Conservation (phyloP, 2,329 filamentous ascomycete genomes). For the Penicillium sp. region DNA sequence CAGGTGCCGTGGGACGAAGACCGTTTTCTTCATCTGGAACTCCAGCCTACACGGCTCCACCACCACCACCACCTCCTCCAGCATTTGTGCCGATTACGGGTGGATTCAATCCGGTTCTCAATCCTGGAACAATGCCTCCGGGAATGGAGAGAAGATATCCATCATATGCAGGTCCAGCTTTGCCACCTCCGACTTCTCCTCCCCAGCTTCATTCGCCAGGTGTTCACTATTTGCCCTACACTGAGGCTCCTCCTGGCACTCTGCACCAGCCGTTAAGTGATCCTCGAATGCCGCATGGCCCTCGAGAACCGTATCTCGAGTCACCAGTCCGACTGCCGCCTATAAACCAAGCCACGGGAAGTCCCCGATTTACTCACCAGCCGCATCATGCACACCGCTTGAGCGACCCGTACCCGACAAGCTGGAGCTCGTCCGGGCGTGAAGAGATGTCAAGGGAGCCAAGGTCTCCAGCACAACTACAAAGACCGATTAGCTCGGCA, state of each 20-base stretch:
- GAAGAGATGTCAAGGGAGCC: constrained; percentile 35
- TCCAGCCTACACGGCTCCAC: constrained; percentile 31
- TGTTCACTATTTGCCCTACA: constrained; percentile 37
- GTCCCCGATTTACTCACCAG: constrained; percentile 27
- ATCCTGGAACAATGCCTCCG: constrained; percentile 27
- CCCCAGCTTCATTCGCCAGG: constrained; percentile 40
- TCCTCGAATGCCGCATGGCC: constrained; percentile 31
- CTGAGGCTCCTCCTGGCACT: constrained; percentile 32
- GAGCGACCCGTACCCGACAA: constrained; percentile 42
- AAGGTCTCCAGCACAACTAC: constrained; percentile 20
- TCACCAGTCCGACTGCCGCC: constrained; percentile 46
- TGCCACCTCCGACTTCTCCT: constrained; percentile 41
- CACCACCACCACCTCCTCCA: constrained; percentile 36
- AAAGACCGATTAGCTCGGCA: constrained; percentile 35
- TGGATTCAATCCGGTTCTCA: constrained; percentile 37
- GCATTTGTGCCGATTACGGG: constrained; percentile 35
- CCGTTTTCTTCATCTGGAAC: constrained; percentile 45
- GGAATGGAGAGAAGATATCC: constrained; percentile 36
- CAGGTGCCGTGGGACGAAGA: constrained; percentile 35
- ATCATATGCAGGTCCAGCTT: constrained; percentile 36
- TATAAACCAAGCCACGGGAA: constrained; percentile 43
- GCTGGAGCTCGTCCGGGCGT: constrained; percentile 33
- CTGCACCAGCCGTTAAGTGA: constrained; percentile 38
- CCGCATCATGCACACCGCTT: constrained; percentile 39
- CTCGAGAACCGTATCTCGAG: constrained; percentile 40